Evolutionary conservation across 768 basidiomycete genomes (phyloP), one percentile per base, ranked within the genome.

Genomic region (Udeniomyces megalosporus): DNA sequence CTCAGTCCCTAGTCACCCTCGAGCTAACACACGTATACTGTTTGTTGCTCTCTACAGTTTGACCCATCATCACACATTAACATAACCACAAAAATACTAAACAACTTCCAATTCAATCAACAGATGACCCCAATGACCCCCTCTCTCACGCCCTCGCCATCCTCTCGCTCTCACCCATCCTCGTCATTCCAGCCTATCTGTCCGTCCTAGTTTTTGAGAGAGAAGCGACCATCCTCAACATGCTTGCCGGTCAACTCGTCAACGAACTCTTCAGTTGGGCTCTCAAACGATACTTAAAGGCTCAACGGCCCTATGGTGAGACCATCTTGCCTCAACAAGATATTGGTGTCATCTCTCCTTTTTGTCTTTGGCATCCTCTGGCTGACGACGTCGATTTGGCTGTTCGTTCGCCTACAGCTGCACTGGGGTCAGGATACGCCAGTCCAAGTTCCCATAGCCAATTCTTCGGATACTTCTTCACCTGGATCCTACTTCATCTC

Each of bases 391-490:
- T 42, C 17, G 8, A 8, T 42, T 50, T 15, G 56, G 62, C 29
- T 58, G 62, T 62, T 14, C 7, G 61, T 44, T 24, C 3, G 7
- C 24, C 24, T 46, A 22, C 31, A 28, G 1, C 45, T 45, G 38
- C 38, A 8, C 38, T 42, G 10, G 38, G 38, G 17, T 42, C 38
- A 42, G 38, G 38, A 59, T 50, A 65, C 45, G 63, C 63, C n/a
- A 60, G 58, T 3, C 63, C 63, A 15, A 54, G 50, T 20, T 60
- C 58, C 2, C 63, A 65, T 34, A 5, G 51, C 12, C 63, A 65
- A 17, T 65, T 65, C 53, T 65, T 65, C n/a, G 63, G 63, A 46
- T 65, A 48, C 45, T 54, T 65, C 22, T 35, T 65, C 53, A 45
- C 63, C 45, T 65, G 54, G 28, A 35, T 65, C 26, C 15, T 10